A percentile compares a stretch with the other conserved stretches of the same genome.
Conservation (phyloP, 306 rosid genomes). For the Fagus crenata region DNA sequence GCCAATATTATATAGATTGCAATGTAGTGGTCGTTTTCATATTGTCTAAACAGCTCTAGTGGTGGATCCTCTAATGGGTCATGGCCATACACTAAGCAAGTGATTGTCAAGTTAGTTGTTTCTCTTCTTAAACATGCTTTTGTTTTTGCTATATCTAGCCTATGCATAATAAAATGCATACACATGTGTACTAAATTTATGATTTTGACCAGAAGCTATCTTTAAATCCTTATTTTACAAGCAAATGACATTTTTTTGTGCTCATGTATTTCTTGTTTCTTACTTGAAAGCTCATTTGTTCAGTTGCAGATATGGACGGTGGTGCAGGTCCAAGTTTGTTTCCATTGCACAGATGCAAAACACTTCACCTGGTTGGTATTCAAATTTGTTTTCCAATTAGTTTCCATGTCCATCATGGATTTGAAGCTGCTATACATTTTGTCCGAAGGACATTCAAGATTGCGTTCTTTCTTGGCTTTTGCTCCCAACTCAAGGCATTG, state of each 20-base stretch:
- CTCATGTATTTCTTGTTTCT: background rate
- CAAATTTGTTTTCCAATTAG: constrained; percentile 12
- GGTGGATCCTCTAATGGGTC: too few relatives aligned
- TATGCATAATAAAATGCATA: background rate
- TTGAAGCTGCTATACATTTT: constrained; percentile 29
- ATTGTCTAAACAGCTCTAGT: too few relatives aligned
- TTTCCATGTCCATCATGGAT: constrained; percentile 25
- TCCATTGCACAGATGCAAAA: constrained; percentile 54
- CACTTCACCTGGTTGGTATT: constrained; percentile 55
- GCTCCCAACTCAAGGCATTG: constrained; percentile 31
- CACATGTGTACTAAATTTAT: background rate
- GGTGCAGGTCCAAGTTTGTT: constrained; percentile 44
- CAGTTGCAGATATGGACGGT: constrained; percentile 54
- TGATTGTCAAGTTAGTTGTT: background rate
- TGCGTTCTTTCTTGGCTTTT: constrained; percentile 33
- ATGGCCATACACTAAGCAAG: too few relatives aligned
- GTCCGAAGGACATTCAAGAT: constrained; percentile 37
- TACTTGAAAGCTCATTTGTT: constrained; percentile 20
- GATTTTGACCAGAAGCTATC: background rate
- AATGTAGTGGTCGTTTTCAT: too few relatives aligned
- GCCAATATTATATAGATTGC: too few relatives aligned
- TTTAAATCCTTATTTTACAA: background rate
- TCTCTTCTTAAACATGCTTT: background rate
- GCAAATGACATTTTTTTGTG: constrained; percentile 9
- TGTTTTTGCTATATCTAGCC: background rate